phyloP scores from a whole-genome alignment of 768 basidiomycete genomes.

The Mycena belliarum region DNA sequence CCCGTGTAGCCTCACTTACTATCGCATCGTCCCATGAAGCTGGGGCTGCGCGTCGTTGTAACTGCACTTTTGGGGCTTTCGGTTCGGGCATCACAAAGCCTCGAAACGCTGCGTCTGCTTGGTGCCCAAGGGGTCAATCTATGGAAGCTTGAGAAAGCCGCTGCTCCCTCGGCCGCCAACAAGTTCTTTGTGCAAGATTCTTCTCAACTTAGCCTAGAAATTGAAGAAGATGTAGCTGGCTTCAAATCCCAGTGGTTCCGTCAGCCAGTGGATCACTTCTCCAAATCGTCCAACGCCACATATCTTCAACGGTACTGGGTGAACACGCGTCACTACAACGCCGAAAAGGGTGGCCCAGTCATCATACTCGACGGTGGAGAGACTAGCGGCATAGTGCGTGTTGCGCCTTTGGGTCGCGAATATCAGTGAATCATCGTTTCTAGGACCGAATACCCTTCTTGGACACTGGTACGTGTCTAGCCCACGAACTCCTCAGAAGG shows the following conservation, averaged over 20 bases:
- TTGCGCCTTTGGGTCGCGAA: slow-evolving; percentile 38
- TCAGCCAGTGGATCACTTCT: slow-evolving; percentile 87
- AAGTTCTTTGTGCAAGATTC: slow-evolving; percentile 26
- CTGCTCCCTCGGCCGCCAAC: slow-evolving; percentile 19
- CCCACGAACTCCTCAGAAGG: not conserved
- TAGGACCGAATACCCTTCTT: slow-evolving; percentile 58
- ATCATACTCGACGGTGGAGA: slow-evolving; percentile 93
- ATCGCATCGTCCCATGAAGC: too few species aligned
- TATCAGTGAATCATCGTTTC: not conserved
- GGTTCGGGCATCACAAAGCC: not conserved
- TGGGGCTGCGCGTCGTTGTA: slow-evolving; percentile 8
- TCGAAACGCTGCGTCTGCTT: slow-evolving; percentile 26
- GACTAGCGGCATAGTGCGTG: slow-evolving; percentile 74
- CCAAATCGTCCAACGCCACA: slow-evolving; percentile 51
- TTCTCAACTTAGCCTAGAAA: not conserved
- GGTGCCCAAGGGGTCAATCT: slow-evolving; percentile 68
- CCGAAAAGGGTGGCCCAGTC: slow-evolving; percentile 75
- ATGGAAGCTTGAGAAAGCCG: slow-evolving; percentile 51
- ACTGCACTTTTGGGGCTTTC: not conserved
- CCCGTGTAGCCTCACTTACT: too few species aligned
- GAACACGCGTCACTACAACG: slow-evolving; percentile 76
- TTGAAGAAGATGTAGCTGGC: slow-evolving; percentile 29
- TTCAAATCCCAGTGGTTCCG: slow-evolving; percentile 71
- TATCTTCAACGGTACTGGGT: slow-evolving; percentile 95
- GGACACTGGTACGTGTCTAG: slow-evolving; percentile 47